Base-by-base conservation (phyloP, 2,329 filamentous ascomycete genomes). In the Blastomyces emzantsi region DNA sequence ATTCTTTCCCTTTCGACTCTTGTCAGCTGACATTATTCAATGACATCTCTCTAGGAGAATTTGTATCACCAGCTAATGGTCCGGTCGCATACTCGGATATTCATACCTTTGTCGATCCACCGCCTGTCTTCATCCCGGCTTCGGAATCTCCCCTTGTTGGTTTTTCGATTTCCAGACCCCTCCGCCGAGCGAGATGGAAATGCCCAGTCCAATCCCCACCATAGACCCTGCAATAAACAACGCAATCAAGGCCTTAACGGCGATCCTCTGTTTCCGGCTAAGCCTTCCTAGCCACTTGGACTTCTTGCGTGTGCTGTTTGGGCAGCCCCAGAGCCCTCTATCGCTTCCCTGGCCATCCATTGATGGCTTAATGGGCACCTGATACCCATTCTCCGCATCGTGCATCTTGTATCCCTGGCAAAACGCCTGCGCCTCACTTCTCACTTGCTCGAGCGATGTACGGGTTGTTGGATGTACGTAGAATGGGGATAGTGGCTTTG, bases 151-250 rank as follows among this genome's bases (percentile, higher is more conserved):
- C 30, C 69, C 69, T 28, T 73, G 70, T 43, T 71, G 67, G 22
- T 75, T 68, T 64, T 72, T 71, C 11, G 68, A 73, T 64, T 72
- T 77, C 74, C 77, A 80, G 3, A 78, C 75, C 6, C 76, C 74
- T n/a, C 76, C 77, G 39, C 76, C 75, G 1, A 79, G 76, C 1
- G 76, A 76, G 28, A 73, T 72, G 1, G 76, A 77, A 63, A 80
- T 78, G 2, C 78, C 77, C 64, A 80, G 66, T 11, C 77, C 78
- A 64, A 80, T 74, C 6, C 74, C 78, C 22, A 80, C 74, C 72
- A 78, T 78, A 19, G 70, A 72, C 5, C 78, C 78, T 25, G 79
- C 66, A 8, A 77, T 73, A 15, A 78, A 63, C n/a, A 79, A 61
- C 0, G 76, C 78, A 61, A 80, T 72, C 15, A 74, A 64, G 0